phyloP scores from a whole-genome alignment of 768 basidiomycete species.

The Hygrophorus pudorinus region DNA sequence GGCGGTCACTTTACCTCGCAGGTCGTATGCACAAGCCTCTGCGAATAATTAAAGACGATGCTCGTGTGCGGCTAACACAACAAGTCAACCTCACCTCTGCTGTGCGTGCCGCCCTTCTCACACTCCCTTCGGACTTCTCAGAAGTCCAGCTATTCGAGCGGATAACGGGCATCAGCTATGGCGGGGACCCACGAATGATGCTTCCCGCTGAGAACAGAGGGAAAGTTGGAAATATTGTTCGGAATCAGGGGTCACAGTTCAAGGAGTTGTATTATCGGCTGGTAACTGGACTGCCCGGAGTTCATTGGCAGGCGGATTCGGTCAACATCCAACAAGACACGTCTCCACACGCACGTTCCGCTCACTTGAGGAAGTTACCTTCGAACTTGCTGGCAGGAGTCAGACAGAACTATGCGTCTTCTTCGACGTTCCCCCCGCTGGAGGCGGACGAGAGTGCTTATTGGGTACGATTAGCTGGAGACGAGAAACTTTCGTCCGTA shows the following conservation, averaged over 20 bases:
- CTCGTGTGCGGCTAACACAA: slow-evolving; percentile 83
- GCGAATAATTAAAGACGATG: slow-evolving; percentile 86
- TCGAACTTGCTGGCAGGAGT: slow-evolving; percentile 50
- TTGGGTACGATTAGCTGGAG: slow-evolving; percentile 64
- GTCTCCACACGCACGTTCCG: slow-evolving; percentile 53
- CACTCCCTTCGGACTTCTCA: slow-evolving; percentile 72
- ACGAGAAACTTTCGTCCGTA: slow-evolving; percentile 42
- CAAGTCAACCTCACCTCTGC: slow-evolving; percentile 92
- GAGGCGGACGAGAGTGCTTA: slow-evolving; percentile 67
- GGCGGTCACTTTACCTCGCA: slow-evolving; percentile 88
- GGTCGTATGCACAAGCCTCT: slow-evolving; percentile 98
- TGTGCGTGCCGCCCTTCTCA: slow-evolving; percentile 81
- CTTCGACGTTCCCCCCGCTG: slow-evolving; percentile 20
- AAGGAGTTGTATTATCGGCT: slow-evolving; percentile 77
- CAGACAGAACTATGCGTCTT: slow-evolving; percentile 37
- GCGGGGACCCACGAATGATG: slow-evolving; percentile 88
- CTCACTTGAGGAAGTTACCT: slow-evolving; percentile 74
- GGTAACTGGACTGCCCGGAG: slow-evolving; percentile 70
- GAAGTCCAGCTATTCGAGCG: slow-evolving; percentile 77
- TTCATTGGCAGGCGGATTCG: slow-evolving; percentile 53
- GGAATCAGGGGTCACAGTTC: slow-evolving; percentile 74
- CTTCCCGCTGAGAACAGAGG: slow-evolving; percentile 90
- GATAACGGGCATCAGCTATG: slow-evolving; percentile 80
- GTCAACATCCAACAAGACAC: slow-evolving; percentile 65
- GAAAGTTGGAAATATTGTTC: slow-evolving; percentile 92